A percentile compares a stretch with the other conserved stretches of the same genome.
Evolutionary conservation across 2,329 filamentous ascomycete genomes (phyloP).

Genomic region (Verticillium isaacii): DNA sequence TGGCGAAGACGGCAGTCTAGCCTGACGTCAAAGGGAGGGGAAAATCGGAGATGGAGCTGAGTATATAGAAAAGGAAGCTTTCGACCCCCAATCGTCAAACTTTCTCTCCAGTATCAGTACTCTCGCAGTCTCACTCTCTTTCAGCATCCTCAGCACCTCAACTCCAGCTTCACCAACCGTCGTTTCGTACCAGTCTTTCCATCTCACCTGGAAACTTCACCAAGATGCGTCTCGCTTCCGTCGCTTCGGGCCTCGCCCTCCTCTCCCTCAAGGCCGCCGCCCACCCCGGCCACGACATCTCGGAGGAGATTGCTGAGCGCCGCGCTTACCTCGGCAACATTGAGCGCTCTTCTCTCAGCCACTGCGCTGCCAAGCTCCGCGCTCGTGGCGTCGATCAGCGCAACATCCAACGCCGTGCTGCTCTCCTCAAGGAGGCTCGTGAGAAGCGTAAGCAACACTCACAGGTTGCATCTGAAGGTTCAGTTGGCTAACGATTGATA

Average conservation of each 20-base stretch:
- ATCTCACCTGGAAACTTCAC: background rate
- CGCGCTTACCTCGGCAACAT: slow-evolving; percentile 36
- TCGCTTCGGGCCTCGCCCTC: slow-evolving; percentile 10
- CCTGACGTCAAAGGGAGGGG: background rate
- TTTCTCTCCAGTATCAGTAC: background rate
- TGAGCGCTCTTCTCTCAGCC: slow-evolving; percentile 35
- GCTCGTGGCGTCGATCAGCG: slow-evolving; percentile 38
- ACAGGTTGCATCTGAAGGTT: background rate
- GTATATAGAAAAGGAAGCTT: background rate
- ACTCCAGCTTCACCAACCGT: background rate
- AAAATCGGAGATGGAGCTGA: background rate
- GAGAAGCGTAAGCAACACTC: slow-evolving; percentile 22
- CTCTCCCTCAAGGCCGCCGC: slow-evolving; percentile 18
- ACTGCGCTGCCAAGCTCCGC: slow-evolving; percentile 41
- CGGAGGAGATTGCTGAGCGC: slow-evolving; percentile 43
- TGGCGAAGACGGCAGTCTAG: background rate
- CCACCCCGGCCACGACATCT: slow-evolving; percentile 45
- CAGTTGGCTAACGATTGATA: background rate
- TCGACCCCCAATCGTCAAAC: background rate
- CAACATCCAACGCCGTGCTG: slow-evolving; percentile 39
- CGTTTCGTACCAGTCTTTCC: background rate
- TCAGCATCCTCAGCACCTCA: background rate
- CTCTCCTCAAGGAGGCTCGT: slow-evolving; percentile 34
- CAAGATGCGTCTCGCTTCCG: slow-evolving; percentile 7
- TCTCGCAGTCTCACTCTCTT: background rate